These are phyloP conservation scores for Cudoniella acicularis DNA, from an alignment of 495 filamentous ascomycete species.

Conservation along the genomic window DNA sequence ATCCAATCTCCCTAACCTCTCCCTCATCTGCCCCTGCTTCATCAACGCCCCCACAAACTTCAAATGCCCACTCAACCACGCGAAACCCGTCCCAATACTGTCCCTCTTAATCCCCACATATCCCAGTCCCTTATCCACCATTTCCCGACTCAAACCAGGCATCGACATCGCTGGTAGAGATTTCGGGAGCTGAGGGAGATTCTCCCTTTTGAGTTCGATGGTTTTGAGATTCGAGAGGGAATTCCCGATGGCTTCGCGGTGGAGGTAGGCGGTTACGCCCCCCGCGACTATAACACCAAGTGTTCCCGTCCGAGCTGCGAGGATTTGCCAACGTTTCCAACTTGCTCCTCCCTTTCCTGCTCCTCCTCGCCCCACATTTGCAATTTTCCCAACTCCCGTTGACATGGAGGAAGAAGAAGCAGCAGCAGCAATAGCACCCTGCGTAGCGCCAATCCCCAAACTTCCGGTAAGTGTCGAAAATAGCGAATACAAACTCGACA, in stretches of 20 bases:
- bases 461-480: constrained; percentile 43
- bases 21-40: constrained; percentile 67
- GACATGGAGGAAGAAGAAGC: constrained; percentile 11
- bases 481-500: constrained; percentile 56
- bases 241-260: constrained; percentile 63
- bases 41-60: constrained; percentile 88
- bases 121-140: constrained; percentile 1
- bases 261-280: constrained; percentile 79
- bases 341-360: not conserved
- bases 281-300: constrained; percentile 77
- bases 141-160: not conserved
- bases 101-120: constrained; percentile 19
- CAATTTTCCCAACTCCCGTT: too few relatives aligned
- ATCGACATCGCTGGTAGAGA: not conserved
- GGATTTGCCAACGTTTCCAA: constrained; percentile 67
- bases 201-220: not conserved
- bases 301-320: constrained; percentile 78
- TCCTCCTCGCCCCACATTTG: not conserved
- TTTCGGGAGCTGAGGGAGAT: not conserved
- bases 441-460: constrained; percentile 27
- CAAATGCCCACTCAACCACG: constrained; percentile 83
- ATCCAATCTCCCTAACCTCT: constrained; percentile 37
- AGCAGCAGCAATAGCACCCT: constrained; percentile 32
- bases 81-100: constrained; percentile 36
- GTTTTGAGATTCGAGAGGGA: not conserved